Conservation (phyloP, 2,329 filamentous ascomycete genomes). For the Capronia epimyces region DNA sequence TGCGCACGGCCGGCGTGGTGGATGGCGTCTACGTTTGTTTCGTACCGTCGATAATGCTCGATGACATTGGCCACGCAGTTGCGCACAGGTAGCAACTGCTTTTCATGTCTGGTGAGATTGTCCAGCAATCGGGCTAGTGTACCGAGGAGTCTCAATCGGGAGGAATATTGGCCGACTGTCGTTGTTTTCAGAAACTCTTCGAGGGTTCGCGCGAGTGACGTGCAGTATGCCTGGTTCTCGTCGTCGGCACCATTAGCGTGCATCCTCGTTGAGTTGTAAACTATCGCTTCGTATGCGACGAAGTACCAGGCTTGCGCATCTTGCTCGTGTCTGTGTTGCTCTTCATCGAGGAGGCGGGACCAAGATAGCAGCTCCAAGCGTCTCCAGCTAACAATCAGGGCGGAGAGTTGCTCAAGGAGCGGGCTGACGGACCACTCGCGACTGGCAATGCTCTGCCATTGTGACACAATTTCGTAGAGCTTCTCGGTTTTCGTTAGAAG, state of each 20-base stretch:
- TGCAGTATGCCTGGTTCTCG: slow-evolving; percentile 48
- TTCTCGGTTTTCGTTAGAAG: slow-evolving; percentile 83
- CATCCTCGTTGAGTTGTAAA: slow-evolving; percentile 67
- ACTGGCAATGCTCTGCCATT: slow-evolving; percentile 94
- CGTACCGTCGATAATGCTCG: slow-evolving; percentile 66
- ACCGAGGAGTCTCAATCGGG: slow-evolving; percentile 64
- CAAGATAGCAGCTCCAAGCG: slow-evolving; percentile 87
- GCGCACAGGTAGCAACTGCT: slow-evolving; percentile 53
- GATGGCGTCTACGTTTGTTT: slow-evolving; percentile 57
- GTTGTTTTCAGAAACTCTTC: slow-evolving; percentile 73
- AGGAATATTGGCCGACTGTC: slow-evolving; percentile 72
- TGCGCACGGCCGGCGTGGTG: slow-evolving; percentile 62
- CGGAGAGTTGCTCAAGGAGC: slow-evolving; percentile 72
- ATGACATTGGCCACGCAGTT: slow-evolving; percentile 71
- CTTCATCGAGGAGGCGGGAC: slow-evolving; percentile 80
- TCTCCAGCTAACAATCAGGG: slow-evolving; percentile 79
- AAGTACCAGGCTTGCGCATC: slow-evolving; percentile 94
- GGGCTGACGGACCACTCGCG: slow-evolving; percentile 64
- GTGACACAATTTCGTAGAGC: slow-evolving; percentile 75
- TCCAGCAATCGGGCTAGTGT: slow-evolving; percentile 60
- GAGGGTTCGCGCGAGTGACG: slow-evolving; percentile 67
- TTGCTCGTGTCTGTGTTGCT: slow-evolving; percentile 67
- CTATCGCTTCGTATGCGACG: slow-evolving; percentile 82
- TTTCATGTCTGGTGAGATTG: slow-evolving; percentile 56
- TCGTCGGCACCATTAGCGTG: slow-evolving; percentile 52